A percentile compares a stretch with the other conserved stretches of the same genome.
Conservation (phyloP, 2,329 filamentous ascomycete species). For the Cryphonectria radicalis region DNA sequence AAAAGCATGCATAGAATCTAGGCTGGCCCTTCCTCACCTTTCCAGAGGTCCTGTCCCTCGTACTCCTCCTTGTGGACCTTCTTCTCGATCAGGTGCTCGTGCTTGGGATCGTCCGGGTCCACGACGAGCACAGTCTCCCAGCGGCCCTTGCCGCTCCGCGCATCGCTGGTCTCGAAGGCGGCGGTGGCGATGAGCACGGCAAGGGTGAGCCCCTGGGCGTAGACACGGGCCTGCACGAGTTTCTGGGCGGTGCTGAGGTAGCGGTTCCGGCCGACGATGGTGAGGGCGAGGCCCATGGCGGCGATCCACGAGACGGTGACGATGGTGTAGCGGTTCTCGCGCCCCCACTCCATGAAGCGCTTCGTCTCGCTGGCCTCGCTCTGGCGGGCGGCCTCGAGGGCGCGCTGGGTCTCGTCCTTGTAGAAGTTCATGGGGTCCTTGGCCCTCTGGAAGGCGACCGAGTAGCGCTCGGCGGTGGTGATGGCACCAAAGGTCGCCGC, state of each 20-base stretch:
- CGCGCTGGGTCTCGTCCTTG: conserved; percentile 64
- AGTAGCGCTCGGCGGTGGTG: conserved; percentile 78
- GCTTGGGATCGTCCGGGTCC: conserved; percentile 80
- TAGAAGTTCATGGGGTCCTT: conserved; percentile 72
- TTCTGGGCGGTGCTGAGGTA: conserved; percentile 80
- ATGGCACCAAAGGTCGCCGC: conserved; percentile 85
- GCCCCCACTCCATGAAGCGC: conserved; percentile 73
- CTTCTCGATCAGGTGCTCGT: conserved; percentile 85
- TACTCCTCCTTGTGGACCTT: conserved; percentile 85
- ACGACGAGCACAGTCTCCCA: conserved; percentile 86
- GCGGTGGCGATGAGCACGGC: conserved; percentile 82
- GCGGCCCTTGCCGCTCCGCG: conserved; percentile 72
- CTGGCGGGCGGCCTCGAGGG: conserved; percentile 57
- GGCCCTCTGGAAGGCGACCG: conserved; percentile 66
- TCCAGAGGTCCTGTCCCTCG: conserved; percentile 91
- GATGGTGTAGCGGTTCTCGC: conserved; percentile 83
- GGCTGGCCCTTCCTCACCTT: conserved; percentile 59
- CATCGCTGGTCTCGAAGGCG: conserved; percentile 79
- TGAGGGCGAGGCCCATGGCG: conserved; percentile 75
- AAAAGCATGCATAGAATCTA: background rate
- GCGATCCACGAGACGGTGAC: conserved; percentile 82
- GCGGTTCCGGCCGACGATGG: conserved; percentile 76
- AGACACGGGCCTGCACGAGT: conserved; percentile 91
- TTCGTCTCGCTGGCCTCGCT: conserved; percentile 51
- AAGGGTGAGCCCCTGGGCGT: conserved; percentile 87